These are phyloP conservation scores for Myrica gale DNA, from an alignment of 306 rosid genomes.

Conservation along the genomic window DNA sequence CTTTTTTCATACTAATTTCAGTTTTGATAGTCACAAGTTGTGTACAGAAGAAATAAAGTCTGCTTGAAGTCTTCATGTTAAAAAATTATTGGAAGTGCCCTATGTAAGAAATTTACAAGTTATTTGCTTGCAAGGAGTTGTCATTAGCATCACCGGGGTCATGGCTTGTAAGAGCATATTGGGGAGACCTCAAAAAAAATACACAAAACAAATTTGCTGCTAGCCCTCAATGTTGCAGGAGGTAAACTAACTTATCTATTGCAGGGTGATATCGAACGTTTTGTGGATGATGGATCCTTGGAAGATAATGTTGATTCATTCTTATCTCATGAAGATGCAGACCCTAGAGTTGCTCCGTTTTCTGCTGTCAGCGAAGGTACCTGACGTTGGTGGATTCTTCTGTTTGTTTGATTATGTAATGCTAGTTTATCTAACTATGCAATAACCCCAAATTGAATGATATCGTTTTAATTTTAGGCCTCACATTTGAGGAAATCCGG, in stretches of 20 bases:
- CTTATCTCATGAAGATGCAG: slow-evolving; percentile 47
- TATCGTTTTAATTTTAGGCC: slow-evolving; percentile 39
- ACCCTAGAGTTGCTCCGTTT: slow-evolving; percentile 36
- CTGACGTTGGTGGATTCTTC: slow-evolving; percentile 13
- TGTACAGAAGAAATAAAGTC: background rate
- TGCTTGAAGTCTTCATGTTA: background rate
- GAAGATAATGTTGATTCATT: slow-evolving; percentile 57
- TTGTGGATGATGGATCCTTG: slow-evolving; percentile 56
- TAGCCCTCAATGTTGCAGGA: slow-evolving; percentile 14
- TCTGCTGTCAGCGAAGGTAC: slow-evolving; percentile 54
- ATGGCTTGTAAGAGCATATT: background rate
- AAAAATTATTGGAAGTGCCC: background rate
- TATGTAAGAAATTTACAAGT: background rate
- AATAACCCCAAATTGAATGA: slow-evolving; percentile 21
- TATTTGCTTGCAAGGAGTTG: slow-evolving; percentile 3
- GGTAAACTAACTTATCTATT: background rate
- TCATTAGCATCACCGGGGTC: background rate
- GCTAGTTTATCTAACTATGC: background rate
- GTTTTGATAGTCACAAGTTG: background rate
- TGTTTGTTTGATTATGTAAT: slow-evolving; percentile 8
- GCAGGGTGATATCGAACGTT: slow-evolving; percentile 57
- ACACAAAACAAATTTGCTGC: background rate
- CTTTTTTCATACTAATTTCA: background rate
- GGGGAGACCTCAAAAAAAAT: background rate
- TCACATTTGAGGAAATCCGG: slow-evolving; percentile 45